Conservation (phyloP, 2,329 filamentous ascomycete genomes). For the Pleomassaria siparia region DNA sequence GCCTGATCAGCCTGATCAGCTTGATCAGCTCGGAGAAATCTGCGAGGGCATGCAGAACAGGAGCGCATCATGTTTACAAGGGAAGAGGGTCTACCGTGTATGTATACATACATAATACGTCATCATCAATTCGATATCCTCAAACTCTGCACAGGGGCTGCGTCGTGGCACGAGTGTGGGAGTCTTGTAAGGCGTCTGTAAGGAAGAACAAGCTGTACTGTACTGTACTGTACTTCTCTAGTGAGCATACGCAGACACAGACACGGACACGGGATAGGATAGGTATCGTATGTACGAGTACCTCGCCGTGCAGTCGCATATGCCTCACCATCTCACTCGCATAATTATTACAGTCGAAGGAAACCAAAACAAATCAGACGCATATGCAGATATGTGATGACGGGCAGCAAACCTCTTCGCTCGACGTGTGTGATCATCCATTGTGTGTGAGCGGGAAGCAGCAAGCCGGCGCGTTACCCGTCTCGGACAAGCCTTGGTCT, state of each 20-base stretch:
- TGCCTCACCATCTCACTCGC: too few relatives aligned
- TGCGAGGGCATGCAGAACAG: slow-evolving; percentile 14
- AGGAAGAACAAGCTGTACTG: too few relatives aligned
- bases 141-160: neutral
- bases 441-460: slow-evolving; percentile 9
- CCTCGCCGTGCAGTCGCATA: too few relatives aligned
- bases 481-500: slow-evolving; percentile 5
- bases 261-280: too few relatives aligned
- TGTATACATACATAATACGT: too few relatives aligned
- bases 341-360: neutral
- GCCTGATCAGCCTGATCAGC: too few relatives aligned
- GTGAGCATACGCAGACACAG: too few relatives aligned
- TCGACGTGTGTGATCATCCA: too few relatives aligned
- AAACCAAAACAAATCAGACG: neutral
- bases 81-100: slow-evolving; percentile 7
- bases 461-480: slow-evolving; percentile 5
- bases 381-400: slow-evolving; percentile 14
- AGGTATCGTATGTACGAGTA: neutral
- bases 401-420: too few relatives aligned
- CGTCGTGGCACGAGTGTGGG: neutral
- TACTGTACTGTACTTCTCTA: too few relatives aligned
- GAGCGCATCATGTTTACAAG: slow-evolving; percentile 16
- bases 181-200: neutral
- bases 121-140: slow-evolving; percentile 8
- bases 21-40: slow-evolving; percentile 14